Evolutionary conservation across 2,329 filamentous ascomycete species (phyloP).

Genomic region (Cercospora sp.): DNA sequence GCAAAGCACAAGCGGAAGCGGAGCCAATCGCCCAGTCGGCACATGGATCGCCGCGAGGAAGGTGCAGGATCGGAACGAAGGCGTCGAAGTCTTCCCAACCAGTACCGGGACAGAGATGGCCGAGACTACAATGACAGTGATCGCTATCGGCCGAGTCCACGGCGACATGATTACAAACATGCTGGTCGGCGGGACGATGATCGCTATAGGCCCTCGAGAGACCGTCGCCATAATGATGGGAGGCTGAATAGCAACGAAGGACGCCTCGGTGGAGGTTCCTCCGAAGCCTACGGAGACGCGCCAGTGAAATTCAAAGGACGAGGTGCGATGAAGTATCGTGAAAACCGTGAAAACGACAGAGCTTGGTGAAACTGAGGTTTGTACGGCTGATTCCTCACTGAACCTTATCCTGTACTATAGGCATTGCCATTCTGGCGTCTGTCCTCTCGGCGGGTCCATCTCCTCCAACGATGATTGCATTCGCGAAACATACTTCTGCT

Average conservation of each 20-base stretch:
- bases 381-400: background rate
- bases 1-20: slow-evolving; percentile 41
- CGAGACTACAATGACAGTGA: slow-evolving; percentile 27
- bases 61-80: slow-evolving; percentile 31
- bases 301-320: slow-evolving; percentile 45
- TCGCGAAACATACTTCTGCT: background rate
- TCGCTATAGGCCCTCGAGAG: slow-evolving; percentile 31
- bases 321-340: slow-evolving; percentile 44
- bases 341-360: slow-evolving; percentile 37
- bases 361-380: slow-evolving; percentile 19
- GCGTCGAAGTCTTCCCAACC: slow-evolving; percentile 43
- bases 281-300: slow-evolving; percentile 34
- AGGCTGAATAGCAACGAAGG: slow-evolving; percentile 39
- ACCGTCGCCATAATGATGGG: slow-evolving; percentile 35
- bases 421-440: background rate
- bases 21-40: slow-evolving; percentile 38
- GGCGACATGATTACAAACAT: slow-evolving; percentile 30
- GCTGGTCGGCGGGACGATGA: slow-evolving; percentile 28
- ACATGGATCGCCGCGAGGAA: slow-evolving; percentile 28
- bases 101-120: slow-evolving; percentile 32
- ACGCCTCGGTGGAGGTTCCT: slow-evolving; percentile 26
- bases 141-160: slow-evolving; percentile 36
- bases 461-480: background rate
- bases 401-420: background rate
- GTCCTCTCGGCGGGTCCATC: background rate